Evolutionary conservation across 2,329 filamentous ascomycete genomes (phyloP).

Genomic region (Pestalotiopsis sp.): DNA sequence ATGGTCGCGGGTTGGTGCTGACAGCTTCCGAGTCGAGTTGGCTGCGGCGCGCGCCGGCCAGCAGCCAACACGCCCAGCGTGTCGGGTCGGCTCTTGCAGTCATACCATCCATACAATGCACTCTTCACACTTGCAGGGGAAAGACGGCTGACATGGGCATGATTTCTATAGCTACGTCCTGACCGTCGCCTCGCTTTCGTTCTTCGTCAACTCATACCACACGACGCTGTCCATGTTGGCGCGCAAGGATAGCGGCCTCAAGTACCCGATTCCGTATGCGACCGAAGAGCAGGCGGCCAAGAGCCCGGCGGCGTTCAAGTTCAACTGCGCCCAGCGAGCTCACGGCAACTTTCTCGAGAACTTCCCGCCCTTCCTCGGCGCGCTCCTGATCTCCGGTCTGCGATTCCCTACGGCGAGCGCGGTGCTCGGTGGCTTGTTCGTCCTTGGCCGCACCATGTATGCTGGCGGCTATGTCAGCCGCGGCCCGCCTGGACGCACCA

Average conservation of each 20-base stretch:
- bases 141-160: conserved; percentile 9
- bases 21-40: conserved; percentile 2
- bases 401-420: conserved; percentile 55
- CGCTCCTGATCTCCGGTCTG: conserved; percentile 59
- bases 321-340: conserved; percentile 63
- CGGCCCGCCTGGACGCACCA: conserved; percentile 49
- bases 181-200: conserved; percentile 56
- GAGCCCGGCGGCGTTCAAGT: conserved; percentile 55
- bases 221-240: conserved; percentile 45
- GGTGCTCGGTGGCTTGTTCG: conserved; percentile 54
- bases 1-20: background rate
- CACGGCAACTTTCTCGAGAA: conserved; percentile 69
- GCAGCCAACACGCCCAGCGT: background rate
- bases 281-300: conserved; percentile 55
- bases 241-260: conserved; percentile 56
- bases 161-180: conserved; percentile 60
- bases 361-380: conserved; percentile 53
- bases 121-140: background rate
- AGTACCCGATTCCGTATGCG: conserved; percentile 63
- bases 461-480: conserved; percentile 55
- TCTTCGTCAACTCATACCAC: conserved; percentile 62
- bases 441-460: conserved; percentile 55
- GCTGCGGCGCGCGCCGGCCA: too few relatives aligned
- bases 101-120: background rate
- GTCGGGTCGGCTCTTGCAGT: background rate